phyloP scores from a whole-genome alignment of 805 yeast species.

The Candida jianshihensis region DNA sequence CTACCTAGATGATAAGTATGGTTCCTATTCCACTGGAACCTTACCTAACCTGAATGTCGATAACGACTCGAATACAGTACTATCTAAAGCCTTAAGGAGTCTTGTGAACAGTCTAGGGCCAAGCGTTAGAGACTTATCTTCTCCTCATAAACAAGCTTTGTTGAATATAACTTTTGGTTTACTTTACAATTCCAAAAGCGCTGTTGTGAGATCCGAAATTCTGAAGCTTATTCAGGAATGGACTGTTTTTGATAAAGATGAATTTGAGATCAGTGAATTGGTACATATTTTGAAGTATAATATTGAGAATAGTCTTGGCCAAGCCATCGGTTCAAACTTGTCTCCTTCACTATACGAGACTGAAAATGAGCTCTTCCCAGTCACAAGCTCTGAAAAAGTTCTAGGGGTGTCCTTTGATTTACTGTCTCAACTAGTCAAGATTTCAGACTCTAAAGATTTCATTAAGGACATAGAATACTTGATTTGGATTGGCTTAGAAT shows the following conservation, averaged over 20 bases:
- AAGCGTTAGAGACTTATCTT: constrained; percentile 30
- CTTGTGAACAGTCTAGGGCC: constrained; percentile 56
- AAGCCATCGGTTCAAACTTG: constrained; percentile 21
- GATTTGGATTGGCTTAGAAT: constrained; percentile 55
- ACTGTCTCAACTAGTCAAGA: constrained; percentile 51
- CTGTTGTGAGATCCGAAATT: constrained; percentile 27
- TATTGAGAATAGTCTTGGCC: constrained; percentile 27
- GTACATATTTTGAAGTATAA: constrained; percentile 26
- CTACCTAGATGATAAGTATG: constrained; percentile 42
- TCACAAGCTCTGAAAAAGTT: constrained; percentile 34
- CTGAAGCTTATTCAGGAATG: constrained; percentile 39
- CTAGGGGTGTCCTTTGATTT: constrained; percentile 44
- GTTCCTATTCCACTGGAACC: constrained; percentile 34
- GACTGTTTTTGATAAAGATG: constrained; percentile 36
- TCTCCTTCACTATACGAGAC: constrained; percentile 31
- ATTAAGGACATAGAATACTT: constrained; percentile 39
- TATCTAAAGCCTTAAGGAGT: constrained; percentile 37
- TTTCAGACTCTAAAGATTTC: constrained; percentile 41
- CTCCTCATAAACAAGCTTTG: constrained; percentile 23
- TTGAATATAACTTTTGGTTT: constrained; percentile 30
- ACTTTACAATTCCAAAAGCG: constrained; percentile 28
- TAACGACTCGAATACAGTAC: constrained; percentile 35
- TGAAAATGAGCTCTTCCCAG: constrained; percentile 36
- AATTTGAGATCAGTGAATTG: constrained; percentile 25
- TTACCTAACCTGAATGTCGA: constrained; percentile 44